Base-by-base conservation (phyloP, 352 stramenopile genomes). In the Lagenidium giganteum region DNA sequence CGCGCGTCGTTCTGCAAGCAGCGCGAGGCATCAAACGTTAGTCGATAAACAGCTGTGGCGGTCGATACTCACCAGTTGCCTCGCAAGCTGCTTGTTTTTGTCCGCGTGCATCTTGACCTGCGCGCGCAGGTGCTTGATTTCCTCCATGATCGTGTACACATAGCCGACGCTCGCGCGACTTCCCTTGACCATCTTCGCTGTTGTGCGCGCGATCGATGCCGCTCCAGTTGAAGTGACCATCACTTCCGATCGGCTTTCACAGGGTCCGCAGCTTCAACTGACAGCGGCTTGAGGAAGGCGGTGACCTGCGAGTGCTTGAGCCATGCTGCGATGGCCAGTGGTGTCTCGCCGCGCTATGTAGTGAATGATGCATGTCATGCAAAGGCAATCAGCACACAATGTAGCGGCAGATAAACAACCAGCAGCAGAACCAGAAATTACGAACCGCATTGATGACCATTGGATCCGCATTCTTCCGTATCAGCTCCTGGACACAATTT, bases 21-120 rank as follows among this genome's bases (percentile, higher is more conserved):
- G 30, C 11, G n/a, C 44, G n/a, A 32, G 8, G 24, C 16, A 38
- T 27, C 5, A 18, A 31, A 5, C 20, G 5, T 32, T 14, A 14
- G 29, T 17, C 27, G 12, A 1, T 9, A 28, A 4, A 13, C 5
- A 2, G 12, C 5, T 23, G 13, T 16, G 26, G 27, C 22, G 18
- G 13, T 17, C 23, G 17, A 32, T 35, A 44, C 59, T 39, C 22
- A 82, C 77, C 67, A 89, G 36, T 31, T 76, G 64, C 57, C 78
- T 85, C 2, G 77, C 77, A 21, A 89, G 49, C 8, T 83, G 57
- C 24, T 56, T 54, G 53, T 89, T 89, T 39, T 70, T 85, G 29
- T 76, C 58, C 6, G 67, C 62, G 7, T 83, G 57, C 33, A 45
- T 55, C 12, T 28, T 42, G 3, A 65, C 59, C 31, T 82, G 63